Evolutionary conservation across 345 rosid genomes (phyloP).

Genomic region (Eutrema japonicum): DNA sequence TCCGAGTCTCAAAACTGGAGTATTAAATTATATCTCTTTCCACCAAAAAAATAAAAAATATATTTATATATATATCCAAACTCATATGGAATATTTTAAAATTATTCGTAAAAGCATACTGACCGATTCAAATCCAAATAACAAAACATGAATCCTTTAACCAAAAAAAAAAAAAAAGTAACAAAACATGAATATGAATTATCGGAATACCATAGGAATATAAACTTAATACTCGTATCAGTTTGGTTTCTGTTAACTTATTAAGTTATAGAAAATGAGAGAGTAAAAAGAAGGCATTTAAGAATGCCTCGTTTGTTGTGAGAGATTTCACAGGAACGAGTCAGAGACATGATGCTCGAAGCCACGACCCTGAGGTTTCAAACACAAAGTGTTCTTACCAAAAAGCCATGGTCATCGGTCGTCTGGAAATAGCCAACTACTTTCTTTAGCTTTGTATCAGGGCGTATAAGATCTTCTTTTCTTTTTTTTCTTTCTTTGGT

Average conservation of each 20-base stretch:
- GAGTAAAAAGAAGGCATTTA: not conserved
- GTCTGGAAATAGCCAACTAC: not conserved
- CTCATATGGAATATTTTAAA: too few species aligned
- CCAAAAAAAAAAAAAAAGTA: too few species aligned
- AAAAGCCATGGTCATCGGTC: not conserved
- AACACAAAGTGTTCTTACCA: not conserved
- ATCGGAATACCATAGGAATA: too few species aligned
- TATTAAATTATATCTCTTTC: too few species aligned
- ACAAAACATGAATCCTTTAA: too few species aligned
- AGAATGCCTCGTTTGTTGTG: constrained; percentile 4
- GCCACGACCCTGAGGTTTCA: not conserved
- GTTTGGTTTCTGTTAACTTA: not conserved
- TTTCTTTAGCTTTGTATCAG: not conserved
- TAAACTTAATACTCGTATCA: too few species aligned
- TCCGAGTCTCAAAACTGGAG: too few species aligned
- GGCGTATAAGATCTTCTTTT: not conserved
- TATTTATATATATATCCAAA: too few species aligned
- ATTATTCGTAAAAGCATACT: too few species aligned
- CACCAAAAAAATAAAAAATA: too few species aligned
- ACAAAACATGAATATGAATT: too few species aligned
- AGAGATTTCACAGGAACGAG: not conserved
- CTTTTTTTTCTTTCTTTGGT: not conserved
- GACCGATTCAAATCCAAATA: too few species aligned
- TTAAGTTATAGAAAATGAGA: not conserved
- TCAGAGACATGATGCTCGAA: not conserved